Base-by-base conservation (phyloP, 1,284 basidiomycete species). In the Ceratobasidium sp. region DNA sequence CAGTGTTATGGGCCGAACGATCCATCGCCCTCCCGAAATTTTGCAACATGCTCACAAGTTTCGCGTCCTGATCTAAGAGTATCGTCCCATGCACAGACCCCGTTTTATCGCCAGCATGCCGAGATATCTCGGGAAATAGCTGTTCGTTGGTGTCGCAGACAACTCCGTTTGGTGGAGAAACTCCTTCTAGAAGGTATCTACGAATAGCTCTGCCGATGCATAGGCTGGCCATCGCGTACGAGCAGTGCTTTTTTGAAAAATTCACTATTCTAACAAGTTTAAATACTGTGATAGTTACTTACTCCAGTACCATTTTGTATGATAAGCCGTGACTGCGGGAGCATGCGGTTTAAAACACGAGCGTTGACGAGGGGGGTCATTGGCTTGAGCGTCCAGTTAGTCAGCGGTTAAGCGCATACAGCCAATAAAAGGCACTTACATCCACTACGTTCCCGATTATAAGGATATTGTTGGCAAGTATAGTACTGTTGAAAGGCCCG, bases 291-390 rank as follows among this genome's bases (percentile, higher is more conserved):
- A 33, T 33, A 4, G 33, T 33, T 28, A 80, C 78, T 12, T 68
- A 81, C 81, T 13, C 81, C 81, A 48, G 76, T 80, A 20, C 81
- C 81, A 65, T 82, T 80, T 66, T 82, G 81, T 17, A 81, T 70
- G 15, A 82, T 70, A 23, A 82, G 77, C 26, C 81, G 79, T 1
- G 81, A 80, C 17, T 80, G 69, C 5, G 77, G 75, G 65, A 82
- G 78, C 78, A 82, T 75, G n/a, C 73, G 69, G 69, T 82, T 81
- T n/a, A 81, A 80, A 4, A 80, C 57, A 38, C 79, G 78, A 17
- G 81, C 81, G 69, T 82, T 82, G 5, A 78, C 64, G 10, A 80
- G 67, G 26, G 81, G 81, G 9, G 81, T 82, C 50, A 82, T 81
- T 10, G 81, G 81, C 80, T 82, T 23, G 4, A 65, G 68, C 61